Conservation (phyloP, 768 basidiomycete genomes). For the Xerocomellus amylosporus region DNA sequence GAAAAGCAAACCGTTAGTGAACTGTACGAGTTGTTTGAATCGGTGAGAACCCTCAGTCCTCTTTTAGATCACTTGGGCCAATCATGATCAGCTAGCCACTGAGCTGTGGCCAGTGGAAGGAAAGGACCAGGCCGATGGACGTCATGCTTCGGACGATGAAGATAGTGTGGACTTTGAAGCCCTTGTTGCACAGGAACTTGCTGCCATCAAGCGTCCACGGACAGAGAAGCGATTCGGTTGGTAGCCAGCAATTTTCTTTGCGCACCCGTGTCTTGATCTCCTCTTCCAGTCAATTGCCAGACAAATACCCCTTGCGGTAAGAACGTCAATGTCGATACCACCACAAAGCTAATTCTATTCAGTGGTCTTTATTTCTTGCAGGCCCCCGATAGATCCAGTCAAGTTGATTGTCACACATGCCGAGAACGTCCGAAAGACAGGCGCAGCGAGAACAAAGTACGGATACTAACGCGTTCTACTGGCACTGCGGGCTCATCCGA, state of each 20-base stretch:
- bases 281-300: constrained; percentile 60
- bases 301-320: constrained; percentile 79
- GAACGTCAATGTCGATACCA: background rate
- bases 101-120: constrained; percentile 63
- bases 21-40: constrained; percentile 74
- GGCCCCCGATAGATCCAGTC: constrained; percentile 74
- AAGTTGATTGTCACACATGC: constrained; percentile 63
- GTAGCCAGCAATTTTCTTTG: constrained; percentile 12
- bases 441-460: constrained; percentile 64
- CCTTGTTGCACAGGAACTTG: constrained; percentile 70
- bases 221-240: constrained; percentile 64
- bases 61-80: constrained; percentile 6
- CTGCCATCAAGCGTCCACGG: constrained; percentile 63
- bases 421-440: constrained; percentile 57
- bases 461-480: constrained; percentile 1
- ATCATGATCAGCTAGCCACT: constrained; percentile 53
- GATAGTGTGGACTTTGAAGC: constrained; percentile 58
- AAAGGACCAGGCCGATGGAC: constrained; percentile 22
- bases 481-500: too few species aligned
- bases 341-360: background rate
- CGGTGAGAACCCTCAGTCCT: constrained; percentile 43
- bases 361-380: constrained; percentile 84
- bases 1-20: constrained; percentile 78
- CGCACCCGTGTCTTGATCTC: background rate
- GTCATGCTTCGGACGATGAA: constrained; percentile 34